Base-by-base conservation (phyloP, 768 basidiomycete species). In the Boletellus sp. region DNA sequence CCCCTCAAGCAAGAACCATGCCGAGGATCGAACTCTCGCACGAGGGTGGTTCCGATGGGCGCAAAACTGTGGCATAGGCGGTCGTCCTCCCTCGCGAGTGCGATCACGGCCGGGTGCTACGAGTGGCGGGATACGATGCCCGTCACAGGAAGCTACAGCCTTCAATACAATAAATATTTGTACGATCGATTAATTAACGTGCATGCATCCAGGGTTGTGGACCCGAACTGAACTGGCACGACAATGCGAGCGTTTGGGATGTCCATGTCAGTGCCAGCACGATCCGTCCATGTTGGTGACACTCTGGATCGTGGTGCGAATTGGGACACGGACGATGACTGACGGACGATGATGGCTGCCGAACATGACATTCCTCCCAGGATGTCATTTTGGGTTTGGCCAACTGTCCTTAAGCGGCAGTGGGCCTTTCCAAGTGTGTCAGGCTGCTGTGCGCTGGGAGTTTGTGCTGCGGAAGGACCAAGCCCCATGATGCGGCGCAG, bases 41-140 rank as follows among this genome's bases (percentile, higher is more conserved):
- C 10, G 54, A 39, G 47, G 40, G 40, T 17, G n/a, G 22, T 58
- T 35, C n/a, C 24, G 26, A 42, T 47, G 59, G 59, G 59, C 61
- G 62, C 54, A 65, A 54, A 54, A 59, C 54, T 56, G 63, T 63
- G 62, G 62, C 36, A 47, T 50, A 26, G 31, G 34, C 42, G 42
- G 48, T 53, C 20, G 37, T 35, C 39, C 44, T 42, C 47, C 50
- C 15, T 36, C 37, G 51, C 43, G 32, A 49, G 38, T 50, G 35
- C 41, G 54, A 61, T 50, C 48, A 36, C 28, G 15, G 32, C 19
- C 13, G 26, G 39, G 43, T 47, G 42, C 20, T 32, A 40, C 51
- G 40, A 45, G 54, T 28, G 52, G 57, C 45, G 58, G 53, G 42
- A 43, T 56, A 48, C 36, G 47, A 39, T 38, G 43, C 44, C 44